phyloP scores from a whole-genome alignment of 164 flowering plant genomes.

The Taxillus chinensis region DNA sequence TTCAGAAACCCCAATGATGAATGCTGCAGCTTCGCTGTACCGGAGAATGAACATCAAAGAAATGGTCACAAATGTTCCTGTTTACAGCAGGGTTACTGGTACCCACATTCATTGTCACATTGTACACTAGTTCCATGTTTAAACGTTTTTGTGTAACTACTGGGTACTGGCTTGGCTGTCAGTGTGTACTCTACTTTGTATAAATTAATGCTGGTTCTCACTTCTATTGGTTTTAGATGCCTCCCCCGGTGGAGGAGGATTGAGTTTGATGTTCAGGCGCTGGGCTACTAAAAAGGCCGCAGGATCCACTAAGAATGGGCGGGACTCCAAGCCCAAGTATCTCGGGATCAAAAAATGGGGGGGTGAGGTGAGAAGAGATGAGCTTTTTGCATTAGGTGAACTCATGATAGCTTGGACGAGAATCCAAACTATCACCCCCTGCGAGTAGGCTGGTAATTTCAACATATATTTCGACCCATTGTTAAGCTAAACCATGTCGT shows the following conservation, averaged over 20 bases:
- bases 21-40: conserved; percentile 35
- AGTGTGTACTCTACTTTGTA: too few species aligned
- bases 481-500: not conserved
- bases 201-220: not conserved
- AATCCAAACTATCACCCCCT: too few species aligned
- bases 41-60: conserved; percentile 42
- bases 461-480: not conserved
- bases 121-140: too few species aligned
- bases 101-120: not conserved
- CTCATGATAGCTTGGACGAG: not conserved
- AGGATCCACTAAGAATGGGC: conserved; percentile 92
- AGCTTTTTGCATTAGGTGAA: not conserved
- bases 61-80: conserved; percentile 38
- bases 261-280: conserved; percentile 63
- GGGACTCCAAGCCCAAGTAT: conserved; percentile 85
- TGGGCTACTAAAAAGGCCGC: conserved; percentile 97
- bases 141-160: too few species aligned
- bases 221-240: conserved; percentile 26
- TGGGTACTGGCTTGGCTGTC: too few species aligned
- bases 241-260: conserved; percentile 36
- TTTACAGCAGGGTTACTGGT: conserved; percentile 38
- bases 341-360: conserved; percentile 97
- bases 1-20: conserved; percentile 21
- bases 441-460: too few species aligned
- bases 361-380: conserved; percentile 59